A percentile compares a stretch with the other conserved stretches of the same genome.
Conservation (phyloP, 805 yeast genomes). For the Spathaspora passalidarum region DNA sequence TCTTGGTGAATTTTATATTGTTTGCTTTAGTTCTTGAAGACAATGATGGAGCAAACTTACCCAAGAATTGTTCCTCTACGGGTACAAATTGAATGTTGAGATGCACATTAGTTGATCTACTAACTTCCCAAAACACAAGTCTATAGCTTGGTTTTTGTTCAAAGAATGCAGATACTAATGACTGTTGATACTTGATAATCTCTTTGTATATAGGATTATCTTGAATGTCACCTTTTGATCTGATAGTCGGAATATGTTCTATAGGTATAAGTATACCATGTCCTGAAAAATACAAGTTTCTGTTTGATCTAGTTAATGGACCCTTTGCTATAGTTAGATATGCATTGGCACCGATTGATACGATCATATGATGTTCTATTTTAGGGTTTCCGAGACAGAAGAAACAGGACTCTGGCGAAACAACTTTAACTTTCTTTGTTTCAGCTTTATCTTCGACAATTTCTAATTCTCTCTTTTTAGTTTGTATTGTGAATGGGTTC, state of each 20-base stretch:
- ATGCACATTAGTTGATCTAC: conserved; percentile 64
- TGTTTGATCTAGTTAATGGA: conserved; percentile 59
- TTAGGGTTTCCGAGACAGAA: conserved; percentile 81
- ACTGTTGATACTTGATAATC: conserved; percentile 41
- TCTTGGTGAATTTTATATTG: conserved; percentile 43
- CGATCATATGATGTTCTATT: conserved; percentile 74
- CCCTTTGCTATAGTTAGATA: conserved; percentile 85
- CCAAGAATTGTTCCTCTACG: conserved; percentile 43
- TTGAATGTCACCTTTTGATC: conserved; percentile 18
- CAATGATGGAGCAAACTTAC: conserved; percentile 45
- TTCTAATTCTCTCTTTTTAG: conserved; percentile 9
- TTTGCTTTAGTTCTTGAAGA: conserved; percentile 41
- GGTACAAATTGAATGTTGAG: conserved; percentile 78
- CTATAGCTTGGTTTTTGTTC: conserved; percentile 37
- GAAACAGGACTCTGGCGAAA: conserved; percentile 66
- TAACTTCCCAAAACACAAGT: conserved; percentile 68
- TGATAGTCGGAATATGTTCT: conserved; percentile 55
- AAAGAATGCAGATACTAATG: conserved; percentile 49
- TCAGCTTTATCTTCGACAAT: conserved; percentile 8
- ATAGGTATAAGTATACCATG: conserved; percentile 82
- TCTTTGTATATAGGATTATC: conserved; percentile 40
- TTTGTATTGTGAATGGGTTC: conserved; percentile 24
- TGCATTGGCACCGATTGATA: conserved; percentile 63
- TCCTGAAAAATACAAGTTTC: conserved; percentile 60
- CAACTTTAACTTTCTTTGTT: conserved; percentile 26